Percentiles rank a stretch among this genome's conserved stretches.
Evolutionary conservation across 805 yeast genomes (phyloP).

Genomic region (Wickerhamiella hasegawae): DNA sequence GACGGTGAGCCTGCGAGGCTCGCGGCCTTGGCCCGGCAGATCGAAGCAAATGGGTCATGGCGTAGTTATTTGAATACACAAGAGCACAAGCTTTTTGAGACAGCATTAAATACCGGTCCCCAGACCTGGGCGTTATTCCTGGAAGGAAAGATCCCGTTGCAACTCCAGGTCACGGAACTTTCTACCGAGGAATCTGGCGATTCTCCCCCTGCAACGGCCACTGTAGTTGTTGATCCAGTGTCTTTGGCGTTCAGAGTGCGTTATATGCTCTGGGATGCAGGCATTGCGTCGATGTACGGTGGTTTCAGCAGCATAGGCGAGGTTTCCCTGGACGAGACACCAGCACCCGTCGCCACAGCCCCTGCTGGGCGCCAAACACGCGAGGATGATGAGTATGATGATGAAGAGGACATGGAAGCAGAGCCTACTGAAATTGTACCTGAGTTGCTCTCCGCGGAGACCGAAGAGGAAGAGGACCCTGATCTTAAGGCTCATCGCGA

Average conservation of each 20-base stretch:
- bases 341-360: neutral
- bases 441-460: constrained; percentile 8
- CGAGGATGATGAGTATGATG: constrained; percentile 24
- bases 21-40: constrained; percentile 14
- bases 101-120: constrained; percentile 19
- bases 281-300: constrained; percentile 3
- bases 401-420: constrained; percentile 19
- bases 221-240: constrained; percentile 17
- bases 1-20: constrained; percentile 7
- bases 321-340: neutral
- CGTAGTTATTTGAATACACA: constrained; percentile 21
- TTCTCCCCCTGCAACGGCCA: constrained; percentile 4
- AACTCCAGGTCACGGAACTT: constrained; percentile 9
- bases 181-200: constrained; percentile 2
- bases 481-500: constrained; percentile 13
- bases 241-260: constrained; percentile 24
- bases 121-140: constrained; percentile 22
- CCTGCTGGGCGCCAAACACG: constrained; percentile 2
- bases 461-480: constrained; percentile 11
- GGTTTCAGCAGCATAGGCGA: constrained; percentile 1
- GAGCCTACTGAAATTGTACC: constrained; percentile 14
- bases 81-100: constrained; percentile 24
- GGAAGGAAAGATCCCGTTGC: constrained; percentile 17
- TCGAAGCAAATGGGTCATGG: constrained; percentile 13
- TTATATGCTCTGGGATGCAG: constrained; percentile 26